Percentiles rank a stretch among this genome's conserved stretches.
These are phyloP conservation scores for Berkeleyomyces basicola DNA, from an alignment of 2,329 filamentous ascomycete species.

Conservation along the genomic window DNA sequence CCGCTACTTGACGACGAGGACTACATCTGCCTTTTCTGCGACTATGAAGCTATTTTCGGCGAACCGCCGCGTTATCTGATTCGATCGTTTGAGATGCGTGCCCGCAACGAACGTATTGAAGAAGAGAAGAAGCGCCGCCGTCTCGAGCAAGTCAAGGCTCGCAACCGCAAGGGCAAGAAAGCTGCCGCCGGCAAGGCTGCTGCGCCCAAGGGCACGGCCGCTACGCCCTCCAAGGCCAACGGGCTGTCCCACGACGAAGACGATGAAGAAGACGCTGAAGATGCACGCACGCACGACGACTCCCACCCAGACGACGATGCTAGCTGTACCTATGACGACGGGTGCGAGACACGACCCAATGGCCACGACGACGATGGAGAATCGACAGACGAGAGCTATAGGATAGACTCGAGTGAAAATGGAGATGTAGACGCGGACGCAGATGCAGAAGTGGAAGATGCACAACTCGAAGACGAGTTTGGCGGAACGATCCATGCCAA, in stretches of 20 bases:
- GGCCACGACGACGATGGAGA: not conserved
- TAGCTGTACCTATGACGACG: conserved; percentile 1
- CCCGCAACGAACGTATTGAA: conserved; percentile 66
- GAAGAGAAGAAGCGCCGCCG: conserved; percentile 72
- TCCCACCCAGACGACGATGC: not conserved
- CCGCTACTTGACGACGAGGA: conserved; percentile 41
- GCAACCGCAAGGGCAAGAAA: conserved; percentile 80
- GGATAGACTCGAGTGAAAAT: not conserved
- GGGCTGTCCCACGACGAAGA: not conserved
- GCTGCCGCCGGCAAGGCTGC: conserved; percentile 36
- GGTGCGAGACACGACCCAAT: not conserved
- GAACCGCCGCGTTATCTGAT: conserved; percentile 69
- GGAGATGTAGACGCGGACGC: not conserved
- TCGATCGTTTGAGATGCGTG: conserved; percentile 85
- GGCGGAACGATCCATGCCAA: conserved; percentile 7
- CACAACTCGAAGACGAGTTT: conserved; percentile 14
- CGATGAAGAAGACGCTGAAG: not conserved
- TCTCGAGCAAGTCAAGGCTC: conserved; percentile 86
- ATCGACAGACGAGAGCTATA: conserved; percentile 2
- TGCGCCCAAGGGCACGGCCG: conserved; percentile 28
- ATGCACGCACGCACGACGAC: not conserved
- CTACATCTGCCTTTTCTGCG: conserved; percentile 97
- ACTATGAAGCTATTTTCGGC: conserved; percentile 95
- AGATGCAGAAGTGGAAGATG: conserved; percentile 15
- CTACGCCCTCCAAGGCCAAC: not conserved